Base-by-base conservation (phyloP, 2,329 filamentous ascomycete species). In the Ophiosphaerella herpotricha region DNA sequence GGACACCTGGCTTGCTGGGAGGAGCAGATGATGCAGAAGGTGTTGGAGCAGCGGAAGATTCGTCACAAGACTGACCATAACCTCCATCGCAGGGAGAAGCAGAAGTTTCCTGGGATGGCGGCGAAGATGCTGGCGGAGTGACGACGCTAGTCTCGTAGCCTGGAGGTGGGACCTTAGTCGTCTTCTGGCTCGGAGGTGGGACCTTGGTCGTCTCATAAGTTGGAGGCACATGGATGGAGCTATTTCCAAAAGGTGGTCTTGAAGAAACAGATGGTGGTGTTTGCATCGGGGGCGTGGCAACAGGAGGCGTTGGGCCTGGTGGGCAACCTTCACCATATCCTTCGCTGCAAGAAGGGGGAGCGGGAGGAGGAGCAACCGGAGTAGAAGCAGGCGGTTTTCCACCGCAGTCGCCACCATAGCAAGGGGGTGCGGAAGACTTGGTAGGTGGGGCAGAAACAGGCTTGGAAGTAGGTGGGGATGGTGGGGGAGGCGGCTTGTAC, bases 401-500 rank as follows among this genome's bases (percentile, higher is more conserved):
- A n/a, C 42, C 41, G 39, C 50, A 54, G 7, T 41, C 21, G 8
- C 46, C 42, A 41, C 51, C 44, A 6, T 41, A 40, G 45, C 46
- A 53, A 11, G 57, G 43, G 33, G 51, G 42, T 26, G 51, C 37
- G 4, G 54, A 51, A 18, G 50, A 51, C 46, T 52, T 31, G 9
- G 46, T 39, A 13, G 50, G 48, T 35, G 52, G 43, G 13, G 55
- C 50, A 16, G 52, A 43, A 12, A 29, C 40, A 36, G 51, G 40
- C 37, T 50, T 44, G 32, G 52, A 52, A 26, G 55, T 48, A 9
- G 55, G 31, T 35, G 55, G 49, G 21, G 50, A 29, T 8, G 62
- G 60, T 29, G 55, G 54, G 11, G 54, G 44, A 1, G 63, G 60
- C 21, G 65, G 55, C 7, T 50, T 64, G 52, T 67, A 68, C 8